Conservation (phyloP, 2,329 filamentous ascomycete genomes). For the Dryadomyces quercivorus region DNA sequence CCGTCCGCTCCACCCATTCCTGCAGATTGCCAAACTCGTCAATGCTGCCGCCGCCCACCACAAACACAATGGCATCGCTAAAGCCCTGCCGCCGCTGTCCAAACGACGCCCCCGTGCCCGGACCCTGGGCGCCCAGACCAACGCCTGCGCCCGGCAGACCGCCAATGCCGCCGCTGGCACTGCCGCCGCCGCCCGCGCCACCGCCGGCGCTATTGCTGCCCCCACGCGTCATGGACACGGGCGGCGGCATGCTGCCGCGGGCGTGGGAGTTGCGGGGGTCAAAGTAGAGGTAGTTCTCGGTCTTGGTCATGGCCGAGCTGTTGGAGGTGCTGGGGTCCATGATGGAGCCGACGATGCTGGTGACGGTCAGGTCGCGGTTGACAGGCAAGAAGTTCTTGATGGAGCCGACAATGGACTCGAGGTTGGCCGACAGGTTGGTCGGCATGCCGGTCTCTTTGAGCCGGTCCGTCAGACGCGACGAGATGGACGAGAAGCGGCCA, state of each 20-base stretch:
- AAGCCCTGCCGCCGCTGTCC: slow-evolving; percentile 85
- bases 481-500: slow-evolving; percentile 85
- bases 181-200: slow-evolving; percentile 18
- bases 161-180: slow-evolving; percentile 22
- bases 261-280: slow-evolving; percentile 90
- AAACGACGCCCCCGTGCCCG: slow-evolving; percentile 71
- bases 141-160: slow-evolving; percentile 31
- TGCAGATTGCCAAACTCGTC: slow-evolving; percentile 97
- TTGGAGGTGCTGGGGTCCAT: slow-evolving; percentile 92
- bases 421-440: slow-evolving; percentile 57
- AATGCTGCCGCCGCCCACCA: slow-evolving; percentile 92
- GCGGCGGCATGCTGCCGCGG: slow-evolving; percentile 78
- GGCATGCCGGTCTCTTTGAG: slow-evolving; percentile 83
- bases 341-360: slow-evolving; percentile 94
- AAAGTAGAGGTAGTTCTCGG: slow-evolving; percentile 93
- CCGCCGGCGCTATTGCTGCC: slow-evolving; percentile 24
- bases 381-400: slow-evolving; percentile 98
- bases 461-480: slow-evolving; percentile 81
- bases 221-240: slow-evolving; percentile 40
- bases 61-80: slow-evolving; percentile 85
- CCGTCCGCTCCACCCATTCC: slow-evolving; percentile 81
- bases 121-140: slow-evolving; percentile 31
- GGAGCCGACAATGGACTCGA: slow-evolving; percentile 87
- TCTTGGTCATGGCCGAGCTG: slow-evolving; percentile 87
- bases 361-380: slow-evolving; percentile 90